Percentiles rank a stretch among this genome's conserved stretches.
These are phyloP conservation scores for Pythium dissimile DNA, from an alignment of 352 stramenopile species.

Conservation along the genomic window DNA sequence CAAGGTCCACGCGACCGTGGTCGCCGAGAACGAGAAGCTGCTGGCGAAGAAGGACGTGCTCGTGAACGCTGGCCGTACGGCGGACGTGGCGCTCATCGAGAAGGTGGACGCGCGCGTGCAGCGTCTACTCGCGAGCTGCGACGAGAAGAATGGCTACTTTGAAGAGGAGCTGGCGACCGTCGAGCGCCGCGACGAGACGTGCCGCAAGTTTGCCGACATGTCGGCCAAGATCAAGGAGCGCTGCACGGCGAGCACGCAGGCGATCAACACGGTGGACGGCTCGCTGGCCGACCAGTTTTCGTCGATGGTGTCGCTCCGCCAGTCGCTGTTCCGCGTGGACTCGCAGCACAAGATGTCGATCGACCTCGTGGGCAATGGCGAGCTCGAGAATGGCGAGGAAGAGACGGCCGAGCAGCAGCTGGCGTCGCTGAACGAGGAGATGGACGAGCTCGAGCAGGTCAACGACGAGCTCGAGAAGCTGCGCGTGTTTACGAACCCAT, in stretches of 20 bases:
- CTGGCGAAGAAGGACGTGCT: slow-evolving; percentile 76
- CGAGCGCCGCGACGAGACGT: slow-evolving; percentile 73
- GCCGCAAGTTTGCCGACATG: slow-evolving; percentile 70
- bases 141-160: slow-evolving; percentile 74
- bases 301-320: slow-evolving; percentile 69
- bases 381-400: slow-evolving; percentile 8
- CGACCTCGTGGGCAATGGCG: slow-evolving; percentile 17
- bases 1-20: slow-evolving; percentile 65
- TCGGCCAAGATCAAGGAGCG: slow-evolving; percentile 77
- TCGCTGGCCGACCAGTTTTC: slow-evolving; percentile 74
- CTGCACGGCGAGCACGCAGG: slow-evolving; percentile 64
- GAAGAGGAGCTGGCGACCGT: slow-evolving; percentile 70
- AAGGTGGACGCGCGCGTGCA: slow-evolving; percentile 68
- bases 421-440: slow-evolving; percentile 56
- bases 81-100: slow-evolving; percentile 68
- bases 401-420: slow-evolving; percentile 29
- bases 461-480: slow-evolving; percentile 78
- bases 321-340: slow-evolving; percentile 55
- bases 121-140: slow-evolving; percentile 59
- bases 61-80: slow-evolving; percentile 45
- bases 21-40: slow-evolving; percentile 80
- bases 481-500: slow-evolving; percentile 87
- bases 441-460: slow-evolving; percentile 82
- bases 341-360: slow-evolving; percentile 11
- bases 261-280: slow-evolving; percentile 75